A percentile compares a stretch with the other conserved stretches of the same genome.
Evolutionary conservation across 1,139 yeast genomes (phyloP).

Genomic region (Protomyces inouyei): DNA sequence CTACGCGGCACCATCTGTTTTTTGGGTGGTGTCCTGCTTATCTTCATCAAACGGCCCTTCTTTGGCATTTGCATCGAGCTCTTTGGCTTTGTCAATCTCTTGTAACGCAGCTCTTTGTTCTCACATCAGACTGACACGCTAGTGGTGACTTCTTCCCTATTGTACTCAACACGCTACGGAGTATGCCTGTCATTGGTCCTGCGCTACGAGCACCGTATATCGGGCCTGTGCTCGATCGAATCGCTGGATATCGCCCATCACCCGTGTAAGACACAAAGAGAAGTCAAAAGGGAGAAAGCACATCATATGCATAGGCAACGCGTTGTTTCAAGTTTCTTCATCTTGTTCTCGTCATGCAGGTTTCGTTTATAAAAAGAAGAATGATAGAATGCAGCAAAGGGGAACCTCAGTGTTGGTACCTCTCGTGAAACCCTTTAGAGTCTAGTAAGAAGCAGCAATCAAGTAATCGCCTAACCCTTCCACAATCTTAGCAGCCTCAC

Average conservation of each 20-base stretch:
- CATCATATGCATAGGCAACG: no score
- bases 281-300: not conserved
- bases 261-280: not conserved
- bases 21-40: slow-evolving; percentile 65
- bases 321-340: no score
- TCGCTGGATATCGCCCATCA: slow-evolving; percentile 11
- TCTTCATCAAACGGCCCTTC: slow-evolving; percentile 71
- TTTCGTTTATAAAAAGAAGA: not conserved
- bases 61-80: slow-evolving; percentile 80
- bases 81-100: slow-evolving; percentile 79
- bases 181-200: slow-evolving; percentile 85
- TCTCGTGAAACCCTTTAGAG: not conserved
- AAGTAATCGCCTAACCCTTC: slow-evolving; percentile 94
- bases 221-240: slow-evolving; percentile 43
- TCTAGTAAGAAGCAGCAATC: slow-evolving; percentile 71
- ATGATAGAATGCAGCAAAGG: not conserved
- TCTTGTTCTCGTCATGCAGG: not conserved
- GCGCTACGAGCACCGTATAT: slow-evolving; percentile 70
- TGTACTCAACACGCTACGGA: slow-evolving; percentile 79
- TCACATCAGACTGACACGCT: not conserved
- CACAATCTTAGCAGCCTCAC: slow-evolving; percentile 89
- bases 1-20: slow-evolving; percentile 82
- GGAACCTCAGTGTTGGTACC: no score
- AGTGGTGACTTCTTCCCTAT: slow-evolving; percentile 72
- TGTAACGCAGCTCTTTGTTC: slow-evolving; percentile 36